Percentiles rank a stretch among this genome's conserved stretches.
These are phyloP conservation scores for Leptographium lundbergii DNA, from an alignment of 2,329 filamentous ascomycete genomes.

Conservation along the genomic window DNA sequence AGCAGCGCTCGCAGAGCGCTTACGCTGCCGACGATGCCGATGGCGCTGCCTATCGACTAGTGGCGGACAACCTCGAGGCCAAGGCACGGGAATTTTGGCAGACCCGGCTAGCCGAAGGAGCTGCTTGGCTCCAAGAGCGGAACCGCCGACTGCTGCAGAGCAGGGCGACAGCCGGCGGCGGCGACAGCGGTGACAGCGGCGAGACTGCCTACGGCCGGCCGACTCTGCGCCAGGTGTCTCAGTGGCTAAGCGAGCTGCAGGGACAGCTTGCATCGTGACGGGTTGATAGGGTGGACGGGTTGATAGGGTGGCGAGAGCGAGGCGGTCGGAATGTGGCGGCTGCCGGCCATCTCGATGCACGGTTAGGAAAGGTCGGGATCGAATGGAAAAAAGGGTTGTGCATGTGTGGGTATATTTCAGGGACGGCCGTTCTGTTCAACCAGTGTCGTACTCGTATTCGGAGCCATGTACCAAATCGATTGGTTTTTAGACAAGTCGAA, in stretches of 20 bases:
- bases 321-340: too few relatives aligned
- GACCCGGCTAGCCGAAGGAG: not conserved
- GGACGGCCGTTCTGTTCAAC: too few relatives aligned
- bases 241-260: not conserved
- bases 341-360: too few relatives aligned
- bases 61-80: not conserved
- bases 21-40: not conserved
- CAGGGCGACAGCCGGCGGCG: not conserved
- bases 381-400: too few relatives aligned
- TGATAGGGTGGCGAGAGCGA: not conserved
- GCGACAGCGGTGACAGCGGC: not conserved
- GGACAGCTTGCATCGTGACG: not conserved
- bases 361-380: too few relatives aligned
- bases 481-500: too few relatives aligned
- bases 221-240: not conserved
- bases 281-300: not conserved
- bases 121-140: constrained; percentile 3
- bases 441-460: too few relatives aligned
- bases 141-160: not conserved
- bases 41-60: not conserved
- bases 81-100: constrained; percentile 3
- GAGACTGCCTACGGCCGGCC: constrained; percentile 1
- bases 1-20: not conserved
- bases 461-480: too few relatives aligned
- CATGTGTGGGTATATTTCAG: too few relatives aligned